phyloP scores from a whole-genome alignment of 176 grass and related monocot species.

The Oryza nivara region DNA sequence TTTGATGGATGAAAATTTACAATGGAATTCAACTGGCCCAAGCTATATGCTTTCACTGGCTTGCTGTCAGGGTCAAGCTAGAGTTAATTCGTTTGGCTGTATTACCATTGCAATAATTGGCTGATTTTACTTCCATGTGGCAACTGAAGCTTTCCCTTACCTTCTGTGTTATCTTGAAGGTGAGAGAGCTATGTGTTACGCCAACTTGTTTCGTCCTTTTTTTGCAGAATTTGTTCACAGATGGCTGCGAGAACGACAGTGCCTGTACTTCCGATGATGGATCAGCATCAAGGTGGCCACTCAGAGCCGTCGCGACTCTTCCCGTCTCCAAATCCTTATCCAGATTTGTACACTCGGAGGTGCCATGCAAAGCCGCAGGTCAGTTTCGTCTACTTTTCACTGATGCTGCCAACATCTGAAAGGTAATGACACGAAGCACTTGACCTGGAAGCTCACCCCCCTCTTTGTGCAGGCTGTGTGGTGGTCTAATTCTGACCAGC shows the following conservation, averaged over 20 bases:
- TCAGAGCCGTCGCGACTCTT: constrained; percentile 56
- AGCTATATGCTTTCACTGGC: constrained; percentile 38
- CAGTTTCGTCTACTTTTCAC: constrained; percentile 57
- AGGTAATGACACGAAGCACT: constrained; percentile 27
- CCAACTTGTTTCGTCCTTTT: constrained; percentile 9
- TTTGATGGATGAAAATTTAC: constrained; percentile 49
- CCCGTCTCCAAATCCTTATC: constrained; percentile 61
- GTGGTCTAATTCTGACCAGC: constrained; percentile 40
- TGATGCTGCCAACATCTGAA: constrained; percentile 51
- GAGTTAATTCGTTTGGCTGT: constrained; percentile 33
- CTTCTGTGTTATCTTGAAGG: constrained; percentile 36
- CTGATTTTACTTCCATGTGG: constrained; percentile 32
- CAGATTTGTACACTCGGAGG: constrained; percentile 51
- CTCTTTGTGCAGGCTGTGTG: constrained; percentile 21
- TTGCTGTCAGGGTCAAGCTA: constrained; percentile 18
- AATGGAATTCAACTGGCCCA: constrained; percentile 38
- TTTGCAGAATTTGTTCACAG: constrained; percentile 44
- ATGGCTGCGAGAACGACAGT: constrained; percentile 15
- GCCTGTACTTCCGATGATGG: constrained; percentile 45
- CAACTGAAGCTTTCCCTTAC: constrained; percentile 44
- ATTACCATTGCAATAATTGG: constrained; percentile 23
- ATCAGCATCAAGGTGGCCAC: constrained; percentile 46
- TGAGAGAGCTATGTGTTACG: constrained; percentile 19
- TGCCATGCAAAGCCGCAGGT: constrained; percentile 31
- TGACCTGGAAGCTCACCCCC: constrained; percentile 42